These are phyloP conservation scores for Coemansia interrupta DNA, from an alignment of 192 early-diverging fungal genomes.

Conservation along the genomic window DNA sequence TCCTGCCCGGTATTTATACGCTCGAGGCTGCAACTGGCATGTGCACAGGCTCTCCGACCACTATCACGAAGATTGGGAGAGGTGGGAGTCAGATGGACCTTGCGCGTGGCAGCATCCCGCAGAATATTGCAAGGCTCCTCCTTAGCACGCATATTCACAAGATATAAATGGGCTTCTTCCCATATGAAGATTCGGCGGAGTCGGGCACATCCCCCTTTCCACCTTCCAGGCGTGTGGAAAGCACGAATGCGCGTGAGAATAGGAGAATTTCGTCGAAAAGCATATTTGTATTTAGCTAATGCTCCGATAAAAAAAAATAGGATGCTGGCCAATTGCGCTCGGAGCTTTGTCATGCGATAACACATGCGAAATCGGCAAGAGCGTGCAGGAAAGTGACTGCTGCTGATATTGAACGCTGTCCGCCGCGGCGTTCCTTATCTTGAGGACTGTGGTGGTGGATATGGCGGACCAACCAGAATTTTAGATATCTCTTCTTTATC, in stretches of 20 bases:
- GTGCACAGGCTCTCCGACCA: neutral
- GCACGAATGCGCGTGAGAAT: neutral
- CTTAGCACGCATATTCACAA: neutral
- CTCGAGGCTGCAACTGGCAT: neutral
- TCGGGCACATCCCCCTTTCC: neutral
- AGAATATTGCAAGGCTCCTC: neutral
- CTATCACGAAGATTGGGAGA: neutral
- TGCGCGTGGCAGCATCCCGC: neutral
- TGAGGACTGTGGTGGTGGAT: no score
- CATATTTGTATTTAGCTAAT: neutral
- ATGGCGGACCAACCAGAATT: no score
- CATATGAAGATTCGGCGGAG: neutral
- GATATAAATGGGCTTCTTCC: neutral
- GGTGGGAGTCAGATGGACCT: neutral
- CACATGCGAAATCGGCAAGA: constrained; percentile 1
- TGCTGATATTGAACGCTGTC: no score
- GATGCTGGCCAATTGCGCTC: neutral
- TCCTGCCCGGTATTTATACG: no score
- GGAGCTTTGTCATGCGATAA: neutral
- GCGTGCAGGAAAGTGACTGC: no score
- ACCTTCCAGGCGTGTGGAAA: neutral
- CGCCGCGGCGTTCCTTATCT: no score
- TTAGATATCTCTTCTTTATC: no score
- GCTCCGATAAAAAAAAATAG: constrained; percentile 1
- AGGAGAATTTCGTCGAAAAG: constrained; percentile 1